Evolutionary conservation across 2,329 filamentous ascomycete species (phyloP).

Genomic region (Colletotrichum cordylinicola): DNA sequence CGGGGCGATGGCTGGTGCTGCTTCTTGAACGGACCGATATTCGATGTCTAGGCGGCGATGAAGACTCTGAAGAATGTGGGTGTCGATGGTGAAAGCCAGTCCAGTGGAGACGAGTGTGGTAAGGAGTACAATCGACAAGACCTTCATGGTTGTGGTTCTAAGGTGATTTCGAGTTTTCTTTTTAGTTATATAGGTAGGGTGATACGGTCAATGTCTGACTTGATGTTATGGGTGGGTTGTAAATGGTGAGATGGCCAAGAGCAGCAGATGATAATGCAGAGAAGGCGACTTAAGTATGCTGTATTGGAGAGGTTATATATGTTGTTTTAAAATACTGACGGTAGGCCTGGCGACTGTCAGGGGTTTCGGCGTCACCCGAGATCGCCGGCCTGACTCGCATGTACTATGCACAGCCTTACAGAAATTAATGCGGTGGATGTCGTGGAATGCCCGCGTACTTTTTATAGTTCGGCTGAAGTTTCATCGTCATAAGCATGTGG

Average conservation of each 20-base stretch:
- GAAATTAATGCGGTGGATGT: neutral
- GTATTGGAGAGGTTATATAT: neutral
- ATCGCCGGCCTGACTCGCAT: neutral
- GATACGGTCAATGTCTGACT: neutral
- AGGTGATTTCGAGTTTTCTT: neutral
- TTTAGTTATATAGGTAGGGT: neutral
- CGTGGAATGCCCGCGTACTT: neutral
- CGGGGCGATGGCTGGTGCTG: neutral
- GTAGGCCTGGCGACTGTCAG: neutral
- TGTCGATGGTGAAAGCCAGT: neutral
- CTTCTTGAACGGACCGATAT: neutral
- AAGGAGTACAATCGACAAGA: neutral
- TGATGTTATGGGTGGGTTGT: neutral
- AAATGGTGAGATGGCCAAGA: neutral
- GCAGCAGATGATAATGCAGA: neutral
- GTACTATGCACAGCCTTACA: neutral
- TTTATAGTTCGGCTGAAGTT: neutral
- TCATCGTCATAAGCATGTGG: neutral
- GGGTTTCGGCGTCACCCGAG: neutral
- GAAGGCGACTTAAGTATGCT: neutral
- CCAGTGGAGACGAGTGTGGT: neutral
- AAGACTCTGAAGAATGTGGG: neutral
- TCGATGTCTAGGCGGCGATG: neutral
- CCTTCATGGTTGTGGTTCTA: neutral
- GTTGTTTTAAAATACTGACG: neutral